These are phyloP conservation scores for Coleophoma crateriformis DNA, from an alignment of 2,329 filamentous ascomycete species.

Conservation along the genomic window DNA sequence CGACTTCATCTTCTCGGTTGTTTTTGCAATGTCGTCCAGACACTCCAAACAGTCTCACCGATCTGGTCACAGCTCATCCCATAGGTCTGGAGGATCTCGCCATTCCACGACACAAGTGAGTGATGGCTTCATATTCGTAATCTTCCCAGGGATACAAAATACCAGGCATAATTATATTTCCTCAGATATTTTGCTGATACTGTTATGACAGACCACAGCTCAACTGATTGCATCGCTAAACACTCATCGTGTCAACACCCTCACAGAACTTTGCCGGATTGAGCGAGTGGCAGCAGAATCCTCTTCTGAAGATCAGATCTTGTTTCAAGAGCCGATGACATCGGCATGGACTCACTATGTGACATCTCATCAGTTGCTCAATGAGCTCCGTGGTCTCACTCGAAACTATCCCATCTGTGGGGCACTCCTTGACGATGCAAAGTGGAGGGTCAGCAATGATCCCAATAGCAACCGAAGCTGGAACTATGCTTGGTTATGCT, in stretches of 20 bases:
- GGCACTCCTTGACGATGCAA: conserved; percentile 60
- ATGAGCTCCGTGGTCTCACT: conserved; percentile 64
- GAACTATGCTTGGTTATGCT: conserved; percentile 71
- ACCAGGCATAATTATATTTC: not conserved
- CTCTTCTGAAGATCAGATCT: conserved; percentile 52
- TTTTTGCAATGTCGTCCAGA: conserved; percentile 13
- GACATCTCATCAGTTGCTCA: conserved; percentile 61
- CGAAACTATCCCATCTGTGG: conserved; percentile 62
- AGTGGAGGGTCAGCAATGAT: conserved; percentile 56
- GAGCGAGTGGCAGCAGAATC: conserved; percentile 58
- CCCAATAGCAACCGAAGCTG: conserved; percentile 64
- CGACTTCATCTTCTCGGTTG: too few relatives aligned
- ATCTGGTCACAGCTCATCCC: conserved; percentile 7
- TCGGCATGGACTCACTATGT: conserved; percentile 69
- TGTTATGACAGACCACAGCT: conserved; percentile 19
- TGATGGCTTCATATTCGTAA: conserved; percentile 24
- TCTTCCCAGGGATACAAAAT: not conserved
- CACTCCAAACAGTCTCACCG: conserved; percentile 11
- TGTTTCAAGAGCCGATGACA: conserved; percentile 61
- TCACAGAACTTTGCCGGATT: conserved; percentile 66
- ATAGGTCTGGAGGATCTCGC: conserved; percentile 12
- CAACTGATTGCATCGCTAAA: conserved; percentile 59
- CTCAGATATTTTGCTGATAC: not conserved
- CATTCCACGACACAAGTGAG: conserved; percentile 21
- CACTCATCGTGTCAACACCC: conserved; percentile 66